Evolutionary conservation across 108 stramenopile genomes (phyloP), one percentile per base, ranked within the genome.

Genomic region (Skeletonema marinoi): DNA sequence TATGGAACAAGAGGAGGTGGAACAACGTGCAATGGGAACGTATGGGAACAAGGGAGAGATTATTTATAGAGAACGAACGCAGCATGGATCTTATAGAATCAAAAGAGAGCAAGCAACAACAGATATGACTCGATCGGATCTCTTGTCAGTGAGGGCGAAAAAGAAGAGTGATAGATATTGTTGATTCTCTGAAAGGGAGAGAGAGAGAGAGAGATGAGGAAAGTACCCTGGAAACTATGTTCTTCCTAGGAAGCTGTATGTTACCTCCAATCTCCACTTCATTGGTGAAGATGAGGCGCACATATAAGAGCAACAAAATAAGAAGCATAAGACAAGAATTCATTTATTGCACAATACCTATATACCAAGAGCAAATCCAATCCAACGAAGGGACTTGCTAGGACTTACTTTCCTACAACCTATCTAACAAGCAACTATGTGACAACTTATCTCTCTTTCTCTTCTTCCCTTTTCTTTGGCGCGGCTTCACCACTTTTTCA

Each of bases 151-250:
- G 74, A 68, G 93, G 65, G 70, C 83, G 19, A 91, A 91, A 70
- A 95, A 92, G 70, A 95, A 89, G 59, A 88, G 87, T 60, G 93
- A 95, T 78, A 88, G 92, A 73, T 94, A 92, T 75, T 94, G 93
- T 70, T 93, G 75, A 63, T 44, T 58, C 0, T 36, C 4, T 36
- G 36, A 6, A 6, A 8, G 36, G 36, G 6, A n/a, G n/a, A n/a
- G n/a, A n/a, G 6, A 36, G 36, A 36, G 4, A 25, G 25, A 25
- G 25, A 25, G 25, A 25, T 25, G 25, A 25, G 25, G 25, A n/a
- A n/a, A n/a, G n/a, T n/a, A n/a, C n/a, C n/a, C n/a, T n/a, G n/a
- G n/a, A n/a, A n/a, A n/a, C n/a, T n/a, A n/a, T n/a, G n/a, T 48
- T 48, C 46, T 2, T 48, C 0, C 16, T 14, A n/a, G 14, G 25